phyloP scores from a whole-genome alignment of 768 basidiomycete genomes.

The Lentinula sp. region DNA sequence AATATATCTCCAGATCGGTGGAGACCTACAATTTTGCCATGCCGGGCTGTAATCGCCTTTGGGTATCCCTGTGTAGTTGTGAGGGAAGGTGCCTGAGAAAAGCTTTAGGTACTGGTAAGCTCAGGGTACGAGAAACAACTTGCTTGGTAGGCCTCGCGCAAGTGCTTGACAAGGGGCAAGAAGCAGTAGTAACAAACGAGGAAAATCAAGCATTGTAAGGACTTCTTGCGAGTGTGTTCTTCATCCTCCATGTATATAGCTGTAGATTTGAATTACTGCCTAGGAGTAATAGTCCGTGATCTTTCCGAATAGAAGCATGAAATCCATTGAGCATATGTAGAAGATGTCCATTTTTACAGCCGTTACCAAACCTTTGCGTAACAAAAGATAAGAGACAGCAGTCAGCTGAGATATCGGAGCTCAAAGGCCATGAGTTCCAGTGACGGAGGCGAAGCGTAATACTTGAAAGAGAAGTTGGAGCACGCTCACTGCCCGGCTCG shows the following conservation, averaged over 20 bases:
- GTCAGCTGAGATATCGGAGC: not conserved
- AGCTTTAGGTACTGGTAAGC: not conserved
- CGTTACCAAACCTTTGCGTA: not conserved
- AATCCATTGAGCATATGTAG: not conserved
- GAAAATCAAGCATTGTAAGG: not conserved
- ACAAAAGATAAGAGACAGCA: not conserved
- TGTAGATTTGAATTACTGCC: not conserved
- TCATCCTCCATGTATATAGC: not conserved
- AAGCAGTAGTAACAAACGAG: not conserved
- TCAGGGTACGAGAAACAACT: not conserved
- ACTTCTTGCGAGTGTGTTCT: not conserved
- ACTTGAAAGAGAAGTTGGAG: too few species aligned
- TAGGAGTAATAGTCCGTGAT: not conserved
- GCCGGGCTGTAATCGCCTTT: slow-evolving; percentile 41
- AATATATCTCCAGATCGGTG: not conserved
- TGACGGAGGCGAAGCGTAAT: too few species aligned
- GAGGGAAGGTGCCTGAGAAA: slow-evolving; percentile 28
- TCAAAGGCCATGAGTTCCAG: not conserved
- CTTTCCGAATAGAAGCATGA: not conserved
- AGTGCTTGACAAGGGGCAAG: not conserved
- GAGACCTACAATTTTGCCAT: slow-evolving; percentile 56
- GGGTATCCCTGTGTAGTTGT: slow-evolving; percentile 41
- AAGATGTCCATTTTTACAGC: not conserved
- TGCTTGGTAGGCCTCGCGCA: not conserved
- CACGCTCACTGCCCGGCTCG: too few species aligned